Evolutionary conservation across 73 alveolate genomes (phyloP), one percentile per base, ranked within the genome.

Genomic region (Tetrahymena elliotti): DNA sequence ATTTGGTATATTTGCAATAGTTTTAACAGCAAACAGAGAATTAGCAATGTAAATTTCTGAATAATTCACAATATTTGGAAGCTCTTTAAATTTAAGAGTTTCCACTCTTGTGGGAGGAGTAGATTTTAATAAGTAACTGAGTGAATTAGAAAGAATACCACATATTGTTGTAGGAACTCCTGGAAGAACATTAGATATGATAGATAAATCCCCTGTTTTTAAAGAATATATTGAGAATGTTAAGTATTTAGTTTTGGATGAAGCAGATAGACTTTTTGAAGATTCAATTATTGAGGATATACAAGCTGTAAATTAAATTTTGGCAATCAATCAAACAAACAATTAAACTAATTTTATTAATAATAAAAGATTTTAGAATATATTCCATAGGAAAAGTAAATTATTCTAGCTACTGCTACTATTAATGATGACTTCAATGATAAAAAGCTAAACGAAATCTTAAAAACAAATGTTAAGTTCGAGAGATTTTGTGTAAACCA

Each of bases 101-200:
- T 93, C 97, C 34, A 95, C 97, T 38, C 93, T 99, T 24, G 97
- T 98, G 5, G 99, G 99, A 9, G 99, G 99, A 15, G 97, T 96
- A 82, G 99, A 98, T 93, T 96, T 94, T n/a, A 96, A 97, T 52
- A 95, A 98, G 93, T 99, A 99, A 92, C 34, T 97, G 22, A 93
- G 68, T 35, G 98, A 96, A 96, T 96, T 99, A 40, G 98, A 96
- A 84, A 96, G 53, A 35, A 95, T 97, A 20, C 99, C 99, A 31
- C 99, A 98, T 97, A 98, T 98, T 36, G 96, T 99, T 11, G 96
- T 99, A 22, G 99, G 99, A 0, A 98, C 99, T 41, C 99, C 99
- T 24, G 99, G 99, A 33, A 97, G 99, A 97, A 94, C 97, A 53
- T 94, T 96, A 36, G 93, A 96, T 35, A 95, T 98, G 83, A 95